Conservation (phyloP, 1,284 basidiomycete species). For the Vanrija sp. region DNA sequence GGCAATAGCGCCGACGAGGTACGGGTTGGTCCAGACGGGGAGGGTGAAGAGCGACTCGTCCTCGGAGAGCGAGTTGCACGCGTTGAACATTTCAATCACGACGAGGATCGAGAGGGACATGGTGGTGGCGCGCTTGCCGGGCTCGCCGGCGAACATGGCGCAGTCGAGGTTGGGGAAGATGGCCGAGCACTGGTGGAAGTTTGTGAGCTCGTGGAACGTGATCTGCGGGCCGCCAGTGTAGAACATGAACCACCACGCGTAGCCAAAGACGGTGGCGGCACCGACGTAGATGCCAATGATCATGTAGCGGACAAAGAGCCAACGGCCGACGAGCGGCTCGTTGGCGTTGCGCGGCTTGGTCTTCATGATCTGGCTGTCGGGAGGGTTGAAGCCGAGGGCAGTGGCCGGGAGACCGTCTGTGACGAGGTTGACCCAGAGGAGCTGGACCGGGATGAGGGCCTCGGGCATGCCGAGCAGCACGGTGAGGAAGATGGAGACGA, state of each 20-base stretch:
- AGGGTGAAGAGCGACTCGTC: constrained; percentile 86
- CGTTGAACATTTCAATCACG: constrained; percentile 98
- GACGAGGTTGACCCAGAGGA: constrained; percentile 95
- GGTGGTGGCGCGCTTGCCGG: constrained; percentile 84
- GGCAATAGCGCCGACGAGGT: constrained; percentile 79
- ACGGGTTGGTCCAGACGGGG: constrained; percentile 90
- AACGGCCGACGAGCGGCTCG: constrained; percentile 85
- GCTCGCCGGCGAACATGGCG: constrained; percentile 82
- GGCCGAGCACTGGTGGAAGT: constrained; percentile 85
- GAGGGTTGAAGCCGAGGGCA: constrained; percentile 96
- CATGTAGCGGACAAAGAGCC: constrained; percentile 95
- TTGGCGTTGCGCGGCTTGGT: constrained; percentile 80
- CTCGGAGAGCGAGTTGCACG: constrained; percentile 97
- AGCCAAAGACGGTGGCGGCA: constrained; percentile 89
- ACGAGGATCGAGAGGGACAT: constrained; percentile 75
- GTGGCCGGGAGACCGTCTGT: constrained; percentile 90
- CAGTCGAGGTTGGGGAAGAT: constrained; percentile 87
- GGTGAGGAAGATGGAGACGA: constrained; percentile 95
- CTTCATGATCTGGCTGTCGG: constrained; percentile 93
- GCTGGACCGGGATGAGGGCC: constrained; percentile 93
- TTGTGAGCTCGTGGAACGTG: constrained; percentile 83
- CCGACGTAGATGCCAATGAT: constrained; percentile 92
- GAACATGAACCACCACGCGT: constrained; percentile 98
- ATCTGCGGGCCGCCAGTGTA: constrained; percentile 89
- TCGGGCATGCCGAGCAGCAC: constrained; percentile 98